Conservation (phyloP, 352 stramenopile species). For the Pythium dissimile region DNA sequence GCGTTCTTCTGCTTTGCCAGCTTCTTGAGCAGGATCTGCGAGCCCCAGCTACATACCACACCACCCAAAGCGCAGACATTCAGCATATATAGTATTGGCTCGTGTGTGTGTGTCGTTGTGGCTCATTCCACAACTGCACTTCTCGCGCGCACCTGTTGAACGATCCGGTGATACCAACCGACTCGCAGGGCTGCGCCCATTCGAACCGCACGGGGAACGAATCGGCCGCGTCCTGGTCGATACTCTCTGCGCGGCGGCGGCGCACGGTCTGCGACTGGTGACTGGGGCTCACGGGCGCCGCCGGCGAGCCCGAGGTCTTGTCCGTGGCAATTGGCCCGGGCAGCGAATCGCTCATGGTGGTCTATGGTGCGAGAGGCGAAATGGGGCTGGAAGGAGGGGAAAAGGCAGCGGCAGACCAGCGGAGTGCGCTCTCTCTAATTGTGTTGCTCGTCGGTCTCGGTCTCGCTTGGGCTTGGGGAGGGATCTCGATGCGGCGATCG, state of each 20-base stretch:
- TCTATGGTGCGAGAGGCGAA: neutral
- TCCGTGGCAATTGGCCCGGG: neutral
- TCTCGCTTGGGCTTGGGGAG: neutral
- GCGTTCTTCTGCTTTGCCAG: neutral
- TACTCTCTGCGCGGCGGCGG: slow-evolving; percentile 20
- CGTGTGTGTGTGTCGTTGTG: no score
- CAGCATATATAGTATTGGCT: neutral
- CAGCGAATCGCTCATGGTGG: slow-evolving; percentile 9
- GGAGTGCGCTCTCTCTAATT: no score
- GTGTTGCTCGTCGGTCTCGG: no score
- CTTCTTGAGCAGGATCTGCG: slow-evolving; percentile 52
- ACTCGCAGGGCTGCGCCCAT: slow-evolving; percentile 48
- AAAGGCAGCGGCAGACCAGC: neutral
- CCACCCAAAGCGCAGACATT: neutral
- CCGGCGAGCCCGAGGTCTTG: neutral
- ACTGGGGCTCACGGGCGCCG: slow-evolving; percentile 14
- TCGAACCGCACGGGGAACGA: slow-evolving; percentile 59
- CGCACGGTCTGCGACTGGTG: slow-evolving; percentile 10
- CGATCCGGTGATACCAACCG: slow-evolving; percentile 67
- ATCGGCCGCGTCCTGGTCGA: slow-evolving; percentile 40
- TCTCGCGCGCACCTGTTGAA: slow-evolving; percentile 87
- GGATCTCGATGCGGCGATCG: neutral
- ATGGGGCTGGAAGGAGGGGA: neutral
- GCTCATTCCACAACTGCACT: no score
- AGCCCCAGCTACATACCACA: slow-evolving; percentile 53